Percentiles rank a stretch among this genome's conserved stretches.
Evolutionary conservation across 129 eudicot species (phyloP).

Genomic region (Saposhnikovia divaricata): DNA sequence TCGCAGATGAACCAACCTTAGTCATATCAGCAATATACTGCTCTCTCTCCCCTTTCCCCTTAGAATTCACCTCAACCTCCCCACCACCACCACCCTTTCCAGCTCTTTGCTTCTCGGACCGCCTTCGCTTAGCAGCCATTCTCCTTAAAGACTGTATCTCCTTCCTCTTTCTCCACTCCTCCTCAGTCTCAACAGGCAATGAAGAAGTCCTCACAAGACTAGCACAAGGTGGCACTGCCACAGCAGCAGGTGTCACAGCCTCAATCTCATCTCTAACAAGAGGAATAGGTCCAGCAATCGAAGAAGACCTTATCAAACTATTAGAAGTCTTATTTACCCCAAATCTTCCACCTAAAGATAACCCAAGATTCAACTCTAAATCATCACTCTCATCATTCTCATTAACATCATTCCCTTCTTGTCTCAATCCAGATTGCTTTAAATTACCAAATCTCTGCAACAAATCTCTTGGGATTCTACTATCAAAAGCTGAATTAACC

Average conservation of each 20-base stretch:
- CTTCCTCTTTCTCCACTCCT: conserved; percentile 59
- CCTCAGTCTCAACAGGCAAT: conserved; percentile 59
- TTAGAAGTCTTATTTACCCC: conserved; percentile 39
- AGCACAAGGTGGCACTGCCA: conserved; percentile 8
- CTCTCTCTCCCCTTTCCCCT: conserved; percentile 23
- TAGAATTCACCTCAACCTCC: conserved; percentile 25
- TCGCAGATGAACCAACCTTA: conserved; percentile 21
- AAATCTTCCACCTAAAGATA: conserved; percentile 55
- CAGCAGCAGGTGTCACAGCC: conserved; percentile 8
- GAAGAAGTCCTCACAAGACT: conserved; percentile 43
- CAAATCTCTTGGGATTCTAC: conserved; percentile 36
- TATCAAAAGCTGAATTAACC: conserved; percentile 36
- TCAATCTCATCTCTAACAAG: conserved; percentile 29
- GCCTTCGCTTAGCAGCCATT: conserved; percentile 54
- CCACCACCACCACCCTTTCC: conserved; percentile 13
- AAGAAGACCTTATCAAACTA: conserved; percentile 37
- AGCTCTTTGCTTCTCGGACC: conserved; percentile 48
- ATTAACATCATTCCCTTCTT: conserved; percentile 15
- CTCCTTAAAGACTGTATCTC: conserved; percentile 50
- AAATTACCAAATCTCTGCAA: conserved; percentile 33
- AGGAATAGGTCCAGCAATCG: conserved; percentile 42
- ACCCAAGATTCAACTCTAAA: conserved; percentile 48
- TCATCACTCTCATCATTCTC: conserved; percentile 5
- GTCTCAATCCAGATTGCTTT: not conserved
- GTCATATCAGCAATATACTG: conserved; percentile 20